Base-by-base conservation (phyloP, 768 basidiomycete species). In the Pluteus cervinus region DNA sequence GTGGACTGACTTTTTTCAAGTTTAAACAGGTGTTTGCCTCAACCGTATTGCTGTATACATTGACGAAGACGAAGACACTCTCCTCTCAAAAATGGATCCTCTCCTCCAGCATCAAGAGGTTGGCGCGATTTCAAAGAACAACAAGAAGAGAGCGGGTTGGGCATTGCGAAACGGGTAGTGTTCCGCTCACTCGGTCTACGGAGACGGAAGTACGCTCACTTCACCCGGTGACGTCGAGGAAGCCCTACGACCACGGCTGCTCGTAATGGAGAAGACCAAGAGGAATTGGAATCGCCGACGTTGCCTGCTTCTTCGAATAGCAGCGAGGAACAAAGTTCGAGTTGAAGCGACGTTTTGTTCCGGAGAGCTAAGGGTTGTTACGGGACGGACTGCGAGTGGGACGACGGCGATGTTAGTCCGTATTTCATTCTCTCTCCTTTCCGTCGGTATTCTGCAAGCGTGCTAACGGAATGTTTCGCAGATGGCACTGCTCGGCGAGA, bases 331-430 rank as follows among this genome's bases (percentile, higher is more conserved):
- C 66, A 69, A 61, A 64, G 9, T 91, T 89, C 50, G 79, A 83
- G 54, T 60, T 92, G 24, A 58, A 57, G 36, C 79, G 22, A 53
- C 63, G 31, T 91, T 92, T 62, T 86, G 88, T 0, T 70, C 79
- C 23, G 78, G 81, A 8, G 54, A 77, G 54, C 58, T 92, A 12
- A 76, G 82, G 0, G 60, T 91, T 5, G 66, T 91, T 37, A 81
- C 81, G 14, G 84, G 83, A 1, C 84, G 86, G 0, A 89, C 86
- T 5, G 88, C 86, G 4, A 77, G 78, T 28, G 88, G 88, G 1
- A 92, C 90, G 62, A 86, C 82, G 0, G 86, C 87, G 0, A 56
- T 89, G 2, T 65, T 90, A 36, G 80, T 80, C 46, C 24, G 75
- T 56, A 2, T 7, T 17, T 11, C 26, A 26, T 37, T 24, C 37